These are phyloP conservation scores for Yamadazyma membranifaciens DNA, from an alignment of 1,139 yeast species.

Conservation along the genomic window DNA sequence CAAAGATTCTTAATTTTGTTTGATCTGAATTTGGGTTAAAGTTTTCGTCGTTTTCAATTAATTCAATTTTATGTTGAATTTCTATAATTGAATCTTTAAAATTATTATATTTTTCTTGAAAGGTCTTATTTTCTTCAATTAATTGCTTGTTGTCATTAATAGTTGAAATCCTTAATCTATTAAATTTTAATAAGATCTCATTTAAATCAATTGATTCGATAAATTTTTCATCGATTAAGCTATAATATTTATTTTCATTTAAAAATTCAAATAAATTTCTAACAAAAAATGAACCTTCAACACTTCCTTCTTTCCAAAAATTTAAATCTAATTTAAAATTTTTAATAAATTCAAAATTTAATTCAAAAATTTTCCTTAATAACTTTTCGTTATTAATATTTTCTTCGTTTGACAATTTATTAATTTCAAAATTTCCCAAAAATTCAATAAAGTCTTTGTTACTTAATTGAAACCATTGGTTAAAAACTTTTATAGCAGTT, in stretches of 20 bases:
- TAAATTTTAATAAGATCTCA: slow-evolving; percentile 51
- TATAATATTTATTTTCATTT: slow-evolving; percentile 47
- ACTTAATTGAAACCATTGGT: slow-evolving; percentile 70
- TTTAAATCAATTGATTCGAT: slow-evolving; percentile 83
- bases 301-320: slow-evolving; percentile 69
- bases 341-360: slow-evolving; percentile 60
- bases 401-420: slow-evolving; percentile 26
- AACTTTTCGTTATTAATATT: slow-evolving; percentile 68
- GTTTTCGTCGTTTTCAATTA: slow-evolving; percentile 2
- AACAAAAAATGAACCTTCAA: slow-evolving; percentile 73
- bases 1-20: slow-evolving; percentile 6
- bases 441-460: slow-evolving; percentile 72
- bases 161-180: slow-evolving; percentile 42
- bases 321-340: slow-evolving; percentile 56
- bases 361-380: slow-evolving; percentile 58
- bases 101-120: slow-evolving; percentile 9
- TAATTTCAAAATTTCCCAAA: slow-evolving; percentile 67
- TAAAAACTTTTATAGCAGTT: slow-evolving; percentile 73
- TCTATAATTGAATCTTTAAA: slow-evolving; percentile 5
- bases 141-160: slow-evolving; percentile 29
- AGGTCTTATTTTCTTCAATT: slow-evolving; percentile 17
- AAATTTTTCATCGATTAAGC: slow-evolving; percentile 66
- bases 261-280: slow-evolving; percentile 69
- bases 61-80: slow-evolving; percentile 4
- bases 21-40: slow-evolving; percentile 3